Evolutionary conservation across 2,329 filamentous ascomycete species (phyloP), one percentile per base, ranked within the genome.

Genomic region (Allantophomopsis cytisporea): DNA sequence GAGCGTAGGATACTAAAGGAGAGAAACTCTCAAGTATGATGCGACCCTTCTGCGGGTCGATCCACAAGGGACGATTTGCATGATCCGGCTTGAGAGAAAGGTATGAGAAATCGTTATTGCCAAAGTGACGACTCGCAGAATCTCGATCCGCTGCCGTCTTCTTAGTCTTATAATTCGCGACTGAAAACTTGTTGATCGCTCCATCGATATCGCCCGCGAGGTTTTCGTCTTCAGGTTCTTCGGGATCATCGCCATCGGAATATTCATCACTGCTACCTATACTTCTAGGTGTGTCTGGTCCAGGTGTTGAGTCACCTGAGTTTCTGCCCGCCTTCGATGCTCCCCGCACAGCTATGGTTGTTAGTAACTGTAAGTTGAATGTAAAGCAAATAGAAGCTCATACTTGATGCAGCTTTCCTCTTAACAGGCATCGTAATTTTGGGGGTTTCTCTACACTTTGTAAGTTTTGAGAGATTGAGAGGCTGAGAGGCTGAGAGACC

Each of bases 1-100:
- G 87, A 0, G 86, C 89, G 53, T 88, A 81, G 41, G 81, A 73
- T 41, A 89, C 87, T 41, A 91, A 68, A 2, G 88, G 83, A 39
- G 84, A 89, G 64, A 95, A 96, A 50, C 87, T 94, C 66, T 98
- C 89, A 34, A 96, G 69, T 21, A 93, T 91, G 54, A 96, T 91
- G 46, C 81, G 79, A 30, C 84, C 87, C 55, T 83, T 84, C 36
- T 80, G 68, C 2, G 87, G 84, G 56, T 95, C 87, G 50, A 98
- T 91, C 85, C 87, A 96, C 43, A 96, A 70, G 13, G 91, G 91
- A 13, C 91, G 80, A 54, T 88, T 86, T 46, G 80, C 76, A 63
- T 94, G 87, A 58, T 96, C 89, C 3, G 81, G 76, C 61, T 95
- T 96, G 47, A 95, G 66, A 31, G 75, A 67, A 31, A 94, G 69